A percentile compares a stretch with the other conserved stretches of the same genome.
Evolutionary conservation across 805 yeast species (phyloP).

Genomic region (Brettanomyces anomalus): DNA sequence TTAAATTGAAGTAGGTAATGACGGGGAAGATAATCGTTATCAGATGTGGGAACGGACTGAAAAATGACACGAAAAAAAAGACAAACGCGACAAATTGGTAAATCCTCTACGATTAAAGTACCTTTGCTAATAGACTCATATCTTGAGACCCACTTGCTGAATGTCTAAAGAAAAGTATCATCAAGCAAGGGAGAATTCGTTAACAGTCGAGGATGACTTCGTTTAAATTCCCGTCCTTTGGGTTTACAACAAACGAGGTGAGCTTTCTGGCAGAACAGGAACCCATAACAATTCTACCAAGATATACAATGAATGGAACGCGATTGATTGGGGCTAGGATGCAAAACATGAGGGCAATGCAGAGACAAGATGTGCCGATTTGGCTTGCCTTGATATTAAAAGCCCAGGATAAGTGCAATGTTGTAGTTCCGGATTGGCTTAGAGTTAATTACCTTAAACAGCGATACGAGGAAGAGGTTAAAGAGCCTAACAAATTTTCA

Average conservation of each 20-base stretch:
- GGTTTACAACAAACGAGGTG: conserved; percentile 68
- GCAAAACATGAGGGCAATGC: conserved; percentile 58
- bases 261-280: conserved; percentile 83
- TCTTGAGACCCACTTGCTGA: too few species aligned
- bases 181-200: too few species aligned
- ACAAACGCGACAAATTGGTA: not conserved
- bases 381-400: conserved; percentile 85
- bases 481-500: conserved; percentile 50
- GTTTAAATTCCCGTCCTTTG: conserved; percentile 33
- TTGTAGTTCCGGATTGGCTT: conserved; percentile 84
- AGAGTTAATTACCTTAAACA: conserved; percentile 42
- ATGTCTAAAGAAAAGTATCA: too few species aligned
- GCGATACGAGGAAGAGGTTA: conserved; percentile 59
- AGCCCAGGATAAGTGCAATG: conserved; percentile 76
- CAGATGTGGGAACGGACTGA: too few species aligned
- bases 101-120: too few species aligned
- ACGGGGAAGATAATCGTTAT: too few species aligned
- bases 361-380: conserved; percentile 62
- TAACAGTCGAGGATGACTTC: too few species aligned
- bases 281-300: conserved; percentile 63
- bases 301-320: conserved; percentile 59
- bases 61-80: not conserved
- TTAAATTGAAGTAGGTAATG: too few species aligned
- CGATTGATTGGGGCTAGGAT: conserved; percentile 52
- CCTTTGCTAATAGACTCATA: too few species aligned